A percentile compares a stretch with the other conserved stretches of the same genome.
Evolutionary conservation across 148 eudicot genomes (phyloP).

Genomic region (Rhododendron molle): DNA sequence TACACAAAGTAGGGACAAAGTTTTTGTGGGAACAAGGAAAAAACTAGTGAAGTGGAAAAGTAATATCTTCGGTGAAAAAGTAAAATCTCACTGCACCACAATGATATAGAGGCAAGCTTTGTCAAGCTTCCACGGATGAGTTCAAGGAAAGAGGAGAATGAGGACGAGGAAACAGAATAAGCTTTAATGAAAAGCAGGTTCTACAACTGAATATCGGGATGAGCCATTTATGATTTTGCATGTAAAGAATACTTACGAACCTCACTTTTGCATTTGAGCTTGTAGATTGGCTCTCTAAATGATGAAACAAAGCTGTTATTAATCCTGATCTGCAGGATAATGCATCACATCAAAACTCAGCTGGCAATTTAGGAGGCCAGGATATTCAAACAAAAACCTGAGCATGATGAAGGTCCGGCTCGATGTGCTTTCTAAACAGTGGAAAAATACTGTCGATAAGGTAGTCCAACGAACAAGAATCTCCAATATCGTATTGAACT

Average conservation of each 20-base stretch:
- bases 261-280: slow-evolving; percentile 93
- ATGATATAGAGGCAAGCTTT: not conserved
- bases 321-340: slow-evolving; percentile 83
- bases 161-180: not conserved
- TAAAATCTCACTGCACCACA: not conserved
- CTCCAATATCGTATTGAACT: slow-evolving; percentile 97
- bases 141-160: not conserved
- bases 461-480: slow-evolving; percentile 84
- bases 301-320: slow-evolving; percentile 98
- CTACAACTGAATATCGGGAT: not conserved
- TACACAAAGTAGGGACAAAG: not conserved
- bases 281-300: slow-evolving; percentile 98
- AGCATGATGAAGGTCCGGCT: slow-evolving; percentile 99
- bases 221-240: not conserved
- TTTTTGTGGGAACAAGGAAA: not conserved
- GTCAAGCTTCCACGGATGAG: not conserved
- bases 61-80: not conserved
- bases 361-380: not conserved
- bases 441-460: slow-evolving; percentile 99
- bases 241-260: slow-evolving; percentile 36
- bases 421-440: slow-evolving; percentile 91
- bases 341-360: slow-evolving; percentile 20
- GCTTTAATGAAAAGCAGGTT: not conserved
- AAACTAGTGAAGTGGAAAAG: not conserved
- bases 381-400: slow-evolving; percentile 50